Evolutionary conservation across 2,329 filamentous ascomycete genomes (phyloP).

Genomic region (Magnaporthales sp.): DNA sequence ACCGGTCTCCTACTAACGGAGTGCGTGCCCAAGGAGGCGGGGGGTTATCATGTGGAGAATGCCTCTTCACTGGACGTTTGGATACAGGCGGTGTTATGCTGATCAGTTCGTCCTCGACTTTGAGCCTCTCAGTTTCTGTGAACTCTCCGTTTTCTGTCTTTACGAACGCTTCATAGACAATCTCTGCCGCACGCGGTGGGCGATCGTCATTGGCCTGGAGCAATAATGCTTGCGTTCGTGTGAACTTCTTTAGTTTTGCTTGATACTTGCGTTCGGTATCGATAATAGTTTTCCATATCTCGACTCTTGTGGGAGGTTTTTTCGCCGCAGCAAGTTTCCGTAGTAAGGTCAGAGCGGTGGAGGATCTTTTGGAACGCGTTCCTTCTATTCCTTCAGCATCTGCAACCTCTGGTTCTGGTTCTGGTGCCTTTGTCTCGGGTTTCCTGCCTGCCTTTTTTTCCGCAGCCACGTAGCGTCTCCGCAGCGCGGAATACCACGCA

Average conservation of each 20-base stretch:
- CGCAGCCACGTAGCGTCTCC: not conserved
- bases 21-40: too few relatives aligned
- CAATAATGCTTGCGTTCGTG: too few relatives aligned
- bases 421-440: not conserved
- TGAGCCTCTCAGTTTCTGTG: not conserved
- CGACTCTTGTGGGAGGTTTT: not conserved
- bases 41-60: too few relatives aligned
- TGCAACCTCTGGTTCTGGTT: not conserved
- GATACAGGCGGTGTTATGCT: not conserved
- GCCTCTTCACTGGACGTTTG: not conserved
- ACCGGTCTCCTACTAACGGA: constrained; percentile 19
- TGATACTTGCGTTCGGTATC: not conserved
- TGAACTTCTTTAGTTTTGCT: too few relatives aligned
- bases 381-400: not conserved
- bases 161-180: not conserved
- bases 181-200: not conserved
- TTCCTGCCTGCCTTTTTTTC: not conserved
- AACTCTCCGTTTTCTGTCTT: not conserved
- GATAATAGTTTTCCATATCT: not conserved
- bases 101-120: not conserved
- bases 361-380: not conserved
- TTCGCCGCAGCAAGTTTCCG: not conserved
- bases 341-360: not conserved
- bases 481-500: not conserved
- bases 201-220: not conserved